Conservation (phyloP, 2,329 filamentous ascomycete species). For the Chaetomium globosum region DNA sequence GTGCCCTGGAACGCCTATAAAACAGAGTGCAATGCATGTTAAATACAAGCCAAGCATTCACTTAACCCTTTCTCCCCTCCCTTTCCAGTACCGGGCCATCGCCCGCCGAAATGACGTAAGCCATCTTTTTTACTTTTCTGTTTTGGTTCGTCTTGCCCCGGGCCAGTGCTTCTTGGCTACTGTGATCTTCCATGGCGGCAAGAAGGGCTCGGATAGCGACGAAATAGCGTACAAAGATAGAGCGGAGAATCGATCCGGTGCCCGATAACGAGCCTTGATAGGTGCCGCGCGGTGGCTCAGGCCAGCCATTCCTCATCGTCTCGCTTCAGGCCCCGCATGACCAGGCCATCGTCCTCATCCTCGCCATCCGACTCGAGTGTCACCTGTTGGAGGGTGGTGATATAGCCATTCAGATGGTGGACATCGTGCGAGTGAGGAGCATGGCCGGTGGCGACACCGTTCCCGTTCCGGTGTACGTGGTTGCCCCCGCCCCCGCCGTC, state of each 20-base stretch:
- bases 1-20: slow-evolving; percentile 13
- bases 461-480: slow-evolving; percentile 38
- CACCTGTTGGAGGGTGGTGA: slow-evolving; percentile 42
- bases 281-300: slow-evolving; percentile 35
- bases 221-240: background rate
- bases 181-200: background rate
- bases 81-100: background rate
- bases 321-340: slow-evolving; percentile 60
- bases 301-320: slow-evolving; percentile 64
- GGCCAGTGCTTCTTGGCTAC: slow-evolving; percentile 9
- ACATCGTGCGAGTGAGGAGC: slow-evolving; percentile 22
- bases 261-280: background rate
- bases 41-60: slow-evolving; percentile 13
- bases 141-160: slow-evolving; percentile 23
- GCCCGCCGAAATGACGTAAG: background rate
- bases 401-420: slow-evolving; percentile 33
- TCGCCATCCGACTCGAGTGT: slow-evolving; percentile 49
- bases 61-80: background rate
- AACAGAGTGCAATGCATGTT: slow-evolving; percentile 8
- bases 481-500: slow-evolving; percentile 42
- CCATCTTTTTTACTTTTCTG: slow-evolving; percentile 16
- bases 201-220: background rate
- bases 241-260: background rate
- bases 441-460: slow-evolving; percentile 18
- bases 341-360: slow-evolving; percentile 60